Conservation (phyloP, 345 rosid genomes). For the Acer campestre region DNA sequence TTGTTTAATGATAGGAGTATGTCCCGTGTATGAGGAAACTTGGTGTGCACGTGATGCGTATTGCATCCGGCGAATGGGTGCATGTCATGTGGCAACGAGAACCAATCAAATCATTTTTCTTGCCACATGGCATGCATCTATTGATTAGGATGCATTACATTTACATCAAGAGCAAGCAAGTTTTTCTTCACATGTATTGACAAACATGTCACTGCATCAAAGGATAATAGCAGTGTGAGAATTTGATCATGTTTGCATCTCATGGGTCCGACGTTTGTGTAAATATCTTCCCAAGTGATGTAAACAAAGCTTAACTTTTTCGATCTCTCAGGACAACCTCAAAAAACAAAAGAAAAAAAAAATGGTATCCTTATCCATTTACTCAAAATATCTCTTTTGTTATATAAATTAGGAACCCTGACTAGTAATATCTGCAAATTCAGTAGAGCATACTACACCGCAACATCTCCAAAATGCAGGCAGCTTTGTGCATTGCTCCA, state of each 20-base stretch:
- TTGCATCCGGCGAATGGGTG: too few relatives aligned
- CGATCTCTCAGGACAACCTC: conserved; percentile 13
- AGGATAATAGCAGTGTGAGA: neutral
- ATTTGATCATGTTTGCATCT: neutral
- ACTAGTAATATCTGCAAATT: neutral
- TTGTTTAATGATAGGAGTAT: too few relatives aligned
- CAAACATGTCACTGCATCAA: too few relatives aligned
- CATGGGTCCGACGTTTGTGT: neutral
- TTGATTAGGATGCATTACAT: too few relatives aligned
- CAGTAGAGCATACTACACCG: neutral
- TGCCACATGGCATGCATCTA: too few relatives aligned
- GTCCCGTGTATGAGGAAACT: too few relatives aligned
- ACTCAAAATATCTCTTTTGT: conserved; percentile 18
- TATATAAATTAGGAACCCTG: conserved; percentile 17
- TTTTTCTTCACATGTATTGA: too few relatives aligned
- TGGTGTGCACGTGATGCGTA: too few relatives aligned
- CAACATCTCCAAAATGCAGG: conserved; percentile 36
- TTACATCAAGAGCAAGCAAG: too few relatives aligned
- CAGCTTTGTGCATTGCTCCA: conserved; percentile 36
- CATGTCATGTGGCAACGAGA: too few relatives aligned
- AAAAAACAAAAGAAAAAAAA: neutral
- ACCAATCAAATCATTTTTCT: too few relatives aligned
- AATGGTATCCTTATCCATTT: conserved; percentile 24
- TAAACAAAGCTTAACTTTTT: conserved; percentile 16
- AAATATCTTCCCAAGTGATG: conserved; percentile 30